Evolutionary conservation across 2,329 filamentous ascomycete genomes (phyloP), one percentile per base, ranked within the genome.

Genomic region (Epichloe uncinata): DNA sequence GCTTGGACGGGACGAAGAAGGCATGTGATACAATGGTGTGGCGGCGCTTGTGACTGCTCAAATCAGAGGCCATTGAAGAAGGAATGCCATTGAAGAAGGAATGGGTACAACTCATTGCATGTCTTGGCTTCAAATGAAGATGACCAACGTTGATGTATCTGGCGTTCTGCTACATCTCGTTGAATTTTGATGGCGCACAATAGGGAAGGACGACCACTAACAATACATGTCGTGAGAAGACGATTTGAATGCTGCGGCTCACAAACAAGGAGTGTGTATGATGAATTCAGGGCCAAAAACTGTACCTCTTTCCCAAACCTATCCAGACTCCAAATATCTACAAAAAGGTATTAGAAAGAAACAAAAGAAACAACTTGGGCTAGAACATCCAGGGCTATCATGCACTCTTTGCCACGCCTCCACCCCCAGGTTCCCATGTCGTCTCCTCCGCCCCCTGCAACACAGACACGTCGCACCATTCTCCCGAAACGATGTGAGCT

Each of bases 401-500:
- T 9, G 26, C 26, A 30, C 26, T 30, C 8, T 9, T 9, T 30
- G 26, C 26, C 26, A 1, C 8, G 26, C 26, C 26, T 9, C 26
- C 26, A 30, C 8, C 26, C 26, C 26, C 26, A 9, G 26, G 26
- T 15, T 18, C 7, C 22, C 16, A 22, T 11, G 33, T 42, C n/a
- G 8, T 49, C 52, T 53, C 46, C 57, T 70, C 72, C 81, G n/a
- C 34, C 26, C 42, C 41, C 26, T 30, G 26, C 26, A 9, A 30
- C 9, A 30, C 26, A 30, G 8, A 9, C 26, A 30, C 8, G 1
- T 30, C 26, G 8, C 26, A 9, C 2, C 26, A 30, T 30, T 30
- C 8, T 9, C 26, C 26, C 26, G 4, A 9, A 30, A 9, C 7
- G 26, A 30, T 9, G 26, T 9, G 26, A 30, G 26, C 8, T 9